A percentile compares a stretch with the other conserved stretches of the same genome.
phyloP scores from a whole-genome alignment of 768 basidiomycete genomes.

The Boletus eberwhitei region DNA sequence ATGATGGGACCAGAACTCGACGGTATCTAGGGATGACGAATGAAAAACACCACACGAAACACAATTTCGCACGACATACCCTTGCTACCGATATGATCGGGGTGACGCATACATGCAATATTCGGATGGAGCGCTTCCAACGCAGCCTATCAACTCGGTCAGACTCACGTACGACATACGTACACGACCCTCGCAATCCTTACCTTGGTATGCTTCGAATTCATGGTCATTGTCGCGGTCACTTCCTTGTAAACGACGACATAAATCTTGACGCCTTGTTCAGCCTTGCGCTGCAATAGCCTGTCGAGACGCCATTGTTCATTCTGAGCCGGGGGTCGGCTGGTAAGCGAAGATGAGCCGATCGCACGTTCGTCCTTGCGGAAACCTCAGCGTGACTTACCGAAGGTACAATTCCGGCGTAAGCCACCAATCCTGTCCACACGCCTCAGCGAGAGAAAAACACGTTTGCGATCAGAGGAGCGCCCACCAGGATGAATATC shows the following conservation, averaged over 20 bases:
- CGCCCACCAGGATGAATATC: slow-evolving; percentile 79
- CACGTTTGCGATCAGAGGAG: neutral
- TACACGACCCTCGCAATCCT: neutral
- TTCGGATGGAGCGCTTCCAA: slow-evolving; percentile 85
- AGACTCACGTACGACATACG: neutral
- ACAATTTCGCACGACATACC: slow-evolving; percentile 32
- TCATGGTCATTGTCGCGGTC: slow-evolving; percentile 88
- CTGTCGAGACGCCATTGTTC: slow-evolving; percentile 89
- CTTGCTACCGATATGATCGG: slow-evolving; percentile 84
- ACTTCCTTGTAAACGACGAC: slow-evolving; percentile 97
- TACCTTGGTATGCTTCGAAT: slow-evolving; percentile 80
- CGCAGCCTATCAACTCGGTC: slow-evolving; percentile 43
- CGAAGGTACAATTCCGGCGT: slow-evolving; percentile 93
- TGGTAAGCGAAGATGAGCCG: slow-evolving; percentile 10
- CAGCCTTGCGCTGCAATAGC: slow-evolving; percentile 81
- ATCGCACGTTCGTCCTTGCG: neutral
- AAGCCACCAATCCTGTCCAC: slow-evolving; percentile 81
- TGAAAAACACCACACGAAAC: neutral
- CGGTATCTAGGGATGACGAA: slow-evolving; percentile 46
- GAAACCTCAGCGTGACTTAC: slow-evolving; percentile 3
- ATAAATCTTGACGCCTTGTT: slow-evolving; percentile 89
- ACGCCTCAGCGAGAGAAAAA: neutral
- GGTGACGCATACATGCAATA: slow-evolving; percentile 85
- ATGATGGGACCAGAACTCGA: slow-evolving; percentile 91
- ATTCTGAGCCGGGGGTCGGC: slow-evolving; percentile 78